A percentile compares a stretch with the other conserved stretches of the same genome.
phyloP scores from a whole-genome alignment of 306 rosid genomes.

The Citrullus mucosospermus region DNA sequence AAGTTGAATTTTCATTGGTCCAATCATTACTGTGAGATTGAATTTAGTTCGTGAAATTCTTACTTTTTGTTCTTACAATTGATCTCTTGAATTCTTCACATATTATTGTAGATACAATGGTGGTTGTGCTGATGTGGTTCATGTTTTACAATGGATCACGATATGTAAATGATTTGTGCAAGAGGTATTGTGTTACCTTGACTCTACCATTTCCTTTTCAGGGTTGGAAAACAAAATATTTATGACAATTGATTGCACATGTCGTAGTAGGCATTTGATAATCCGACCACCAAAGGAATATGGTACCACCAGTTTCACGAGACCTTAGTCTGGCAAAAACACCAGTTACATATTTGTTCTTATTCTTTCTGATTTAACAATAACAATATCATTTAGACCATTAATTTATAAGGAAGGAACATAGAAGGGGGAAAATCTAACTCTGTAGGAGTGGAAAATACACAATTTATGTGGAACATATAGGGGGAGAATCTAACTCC shows the following conservation, averaged over 20 bases:
- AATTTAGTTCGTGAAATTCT: neutral
- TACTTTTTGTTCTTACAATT: constrained; percentile 7
- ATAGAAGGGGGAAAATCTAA: neutral
- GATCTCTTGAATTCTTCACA: constrained; percentile 28
- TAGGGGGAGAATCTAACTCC: neutral
- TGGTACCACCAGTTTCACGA: neutral
- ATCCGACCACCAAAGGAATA: neutral
- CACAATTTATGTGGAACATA: neutral
- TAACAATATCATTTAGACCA: neutral
- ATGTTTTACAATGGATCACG: constrained; percentile 40
- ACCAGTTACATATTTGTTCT: neutral
- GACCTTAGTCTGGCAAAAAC: neutral
- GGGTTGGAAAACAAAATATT: neutral
- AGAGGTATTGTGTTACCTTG: constrained; percentile 33
- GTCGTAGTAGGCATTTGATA: neutral
- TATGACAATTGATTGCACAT: neutral
- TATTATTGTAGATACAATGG: constrained; percentile 41
- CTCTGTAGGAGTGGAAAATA: neutral
- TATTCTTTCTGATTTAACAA: neutral
- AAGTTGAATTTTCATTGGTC: neutral
- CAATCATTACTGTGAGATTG: neutral
- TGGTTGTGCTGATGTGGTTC: constrained; percentile 67
- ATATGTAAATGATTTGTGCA: constrained; percentile 31
- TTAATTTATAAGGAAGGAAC: neutral
- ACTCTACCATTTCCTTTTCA: neutral